Percentiles rank a stretch among this genome's conserved stretches.
These are phyloP conservation scores for Zygoascus hellenicus DNA, from an alignment of 1,139 yeast genomes.

Conservation along the genomic window DNA sequence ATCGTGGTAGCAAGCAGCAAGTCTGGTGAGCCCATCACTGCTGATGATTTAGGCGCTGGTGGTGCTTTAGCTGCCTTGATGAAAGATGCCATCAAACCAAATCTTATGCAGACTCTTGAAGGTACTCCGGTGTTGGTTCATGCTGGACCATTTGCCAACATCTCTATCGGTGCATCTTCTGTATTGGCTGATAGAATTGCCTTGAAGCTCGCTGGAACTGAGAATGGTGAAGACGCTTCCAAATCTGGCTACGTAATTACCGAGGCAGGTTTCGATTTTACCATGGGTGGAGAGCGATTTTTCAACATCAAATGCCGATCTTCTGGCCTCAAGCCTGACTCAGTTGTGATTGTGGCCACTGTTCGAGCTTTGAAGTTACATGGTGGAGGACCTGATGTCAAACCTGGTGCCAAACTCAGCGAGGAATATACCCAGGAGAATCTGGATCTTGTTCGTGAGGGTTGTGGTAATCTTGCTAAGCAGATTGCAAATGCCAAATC, in stretches of 20 bases:
- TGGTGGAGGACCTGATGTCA: constrained; percentile 98
- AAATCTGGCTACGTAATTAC: constrained; percentile 89
- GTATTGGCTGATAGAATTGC: constrained; percentile 94
- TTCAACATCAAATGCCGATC: constrained; percentile 94
- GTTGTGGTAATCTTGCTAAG: constrained; percentile 86
- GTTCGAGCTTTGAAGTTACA: constrained; percentile 95
- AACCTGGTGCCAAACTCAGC: constrained; percentile 90
- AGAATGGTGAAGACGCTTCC: constrained; percentile 46
- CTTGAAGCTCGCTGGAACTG: constrained; percentile 80
- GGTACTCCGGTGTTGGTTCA: constrained; percentile 98
- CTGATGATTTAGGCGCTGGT: constrained; percentile 95
- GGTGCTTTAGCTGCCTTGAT: constrained; percentile 95
- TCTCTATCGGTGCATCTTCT: constrained; percentile 89
- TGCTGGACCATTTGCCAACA: constrained; percentile 98
- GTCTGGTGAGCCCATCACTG: constrained; percentile 84
- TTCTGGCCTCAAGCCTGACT: constrained; percentile 85
- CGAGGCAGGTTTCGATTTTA: constrained; percentile 98
- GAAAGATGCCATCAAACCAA: constrained; percentile 96
- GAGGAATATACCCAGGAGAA: constrained; percentile 80
- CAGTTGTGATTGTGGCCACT: constrained; percentile 92
- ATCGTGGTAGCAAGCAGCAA: constrained; percentile 86
- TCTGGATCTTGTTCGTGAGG: constrained; percentile 72
- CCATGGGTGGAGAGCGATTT: constrained; percentile 99
- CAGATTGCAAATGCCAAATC: constrained; percentile 83
- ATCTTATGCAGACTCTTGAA: constrained; percentile 95